Percentiles rank a stretch among this genome's conserved stretches.
phyloP scores from a whole-genome alignment of 78 protist species.

The Guillardia theta region DNA sequence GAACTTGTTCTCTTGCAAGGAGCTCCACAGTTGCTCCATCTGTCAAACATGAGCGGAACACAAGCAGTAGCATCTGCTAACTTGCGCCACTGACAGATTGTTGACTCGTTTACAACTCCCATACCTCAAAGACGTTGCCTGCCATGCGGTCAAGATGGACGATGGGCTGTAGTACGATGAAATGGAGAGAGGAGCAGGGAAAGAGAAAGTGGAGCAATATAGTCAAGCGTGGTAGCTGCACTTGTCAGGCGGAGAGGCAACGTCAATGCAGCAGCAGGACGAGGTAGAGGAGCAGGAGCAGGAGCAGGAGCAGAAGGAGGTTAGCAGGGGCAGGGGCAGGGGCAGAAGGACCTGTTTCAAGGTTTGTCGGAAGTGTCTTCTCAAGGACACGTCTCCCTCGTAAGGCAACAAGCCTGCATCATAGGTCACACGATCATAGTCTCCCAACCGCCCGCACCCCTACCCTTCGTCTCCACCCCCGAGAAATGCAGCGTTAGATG shows the following conservation, averaged over 20 bases:
- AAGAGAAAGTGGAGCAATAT: background rate
- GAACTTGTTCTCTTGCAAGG: background rate
- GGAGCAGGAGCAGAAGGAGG: background rate
- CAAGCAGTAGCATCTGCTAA: background rate
- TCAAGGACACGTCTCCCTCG: background rate
- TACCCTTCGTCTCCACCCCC: background rate
- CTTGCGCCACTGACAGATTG: background rate
- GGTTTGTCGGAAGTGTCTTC: background rate
- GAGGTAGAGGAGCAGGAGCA: background rate
- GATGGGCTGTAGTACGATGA: too few species aligned
- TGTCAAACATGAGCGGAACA: background rate
- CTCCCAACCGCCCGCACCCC: too few species aligned
- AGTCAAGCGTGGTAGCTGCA: background rate
- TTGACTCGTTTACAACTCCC: background rate
- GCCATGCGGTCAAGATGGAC: too few species aligned
- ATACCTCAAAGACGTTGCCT: background rate
- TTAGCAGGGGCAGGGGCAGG: background rate
- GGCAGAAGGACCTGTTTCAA: background rate
- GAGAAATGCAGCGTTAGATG: background rate
- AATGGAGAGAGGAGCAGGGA: background rate
- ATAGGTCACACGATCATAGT: background rate
- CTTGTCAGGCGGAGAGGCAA: background rate
- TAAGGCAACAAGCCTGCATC: background rate
- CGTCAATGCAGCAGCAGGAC: background rate
- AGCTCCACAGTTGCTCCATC: background rate